These are phyloP conservation scores for Kodamaea restingae DNA, from an alignment of 805 yeast genomes.

Conservation along the genomic window DNA sequence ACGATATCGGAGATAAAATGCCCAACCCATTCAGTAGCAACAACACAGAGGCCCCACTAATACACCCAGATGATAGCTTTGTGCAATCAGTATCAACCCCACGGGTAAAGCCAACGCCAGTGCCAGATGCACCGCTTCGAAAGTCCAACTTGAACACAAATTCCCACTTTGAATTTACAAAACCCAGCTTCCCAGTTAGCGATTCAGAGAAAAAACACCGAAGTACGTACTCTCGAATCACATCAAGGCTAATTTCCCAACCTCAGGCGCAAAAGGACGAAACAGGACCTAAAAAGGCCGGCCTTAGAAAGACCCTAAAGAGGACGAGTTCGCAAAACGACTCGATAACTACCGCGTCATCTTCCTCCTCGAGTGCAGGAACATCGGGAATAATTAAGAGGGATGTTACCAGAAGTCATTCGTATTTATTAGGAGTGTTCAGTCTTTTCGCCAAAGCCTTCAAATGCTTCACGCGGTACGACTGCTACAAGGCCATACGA, in stretches of 20 bases:
- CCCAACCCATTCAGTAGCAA: constrained; percentile 37
- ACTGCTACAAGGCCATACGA: constrained; percentile 77
- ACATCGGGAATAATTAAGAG: constrained; percentile 13
- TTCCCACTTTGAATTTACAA: constrained; percentile 26
- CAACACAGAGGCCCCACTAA: constrained; percentile 13
- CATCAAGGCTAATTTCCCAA: constrained; percentile 45
- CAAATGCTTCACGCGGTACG: constrained; percentile 59
- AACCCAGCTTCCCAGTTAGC: constrained; percentile 24
- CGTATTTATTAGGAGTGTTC: constrained; percentile 45
- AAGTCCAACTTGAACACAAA: constrained; percentile 22
- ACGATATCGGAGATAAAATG: constrained; percentile 14
- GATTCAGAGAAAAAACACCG: constrained; percentile 20
- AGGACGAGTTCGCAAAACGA: constrained; percentile 9
- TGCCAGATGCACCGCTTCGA: constrained; percentile 39
- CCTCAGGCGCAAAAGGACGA: constrained; percentile 7
- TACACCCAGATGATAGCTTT: constrained; percentile 23
- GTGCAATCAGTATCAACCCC: constrained; percentile 29
- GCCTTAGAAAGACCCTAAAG: constrained; percentile 5
- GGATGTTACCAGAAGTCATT: constrained; percentile 33
- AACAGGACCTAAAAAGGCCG: constrained; percentile 9
- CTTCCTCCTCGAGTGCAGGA: constrained; percentile 5
- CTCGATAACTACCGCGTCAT: constrained; percentile 3
- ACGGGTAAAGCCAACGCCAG: constrained; percentile 17
- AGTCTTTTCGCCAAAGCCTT: constrained; percentile 56
- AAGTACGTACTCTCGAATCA: constrained; percentile 41